Percentiles rank a stretch among this genome's conserved stretches.
phyloP scores from a whole-genome alignment of 345 rosid genomes.

The Physaria fendleri region DNA sequence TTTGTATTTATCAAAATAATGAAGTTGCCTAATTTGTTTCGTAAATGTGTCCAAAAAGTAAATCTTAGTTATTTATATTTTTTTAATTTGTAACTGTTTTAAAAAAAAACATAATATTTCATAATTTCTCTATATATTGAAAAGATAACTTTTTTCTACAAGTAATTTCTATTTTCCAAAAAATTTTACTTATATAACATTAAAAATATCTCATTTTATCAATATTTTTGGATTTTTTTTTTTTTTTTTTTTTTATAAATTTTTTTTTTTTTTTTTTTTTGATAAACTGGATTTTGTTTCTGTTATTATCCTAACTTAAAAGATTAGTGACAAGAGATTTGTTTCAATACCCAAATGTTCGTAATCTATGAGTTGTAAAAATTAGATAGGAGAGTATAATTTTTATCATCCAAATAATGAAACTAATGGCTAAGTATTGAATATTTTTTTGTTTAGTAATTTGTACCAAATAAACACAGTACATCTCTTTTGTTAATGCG shows the following conservation, averaged over 20 bases:
- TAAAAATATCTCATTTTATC: too few relatives aligned
- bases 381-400: not conserved
- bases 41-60: too few relatives aligned
- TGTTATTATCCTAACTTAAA: not conserved
- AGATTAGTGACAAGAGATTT: not conserved
- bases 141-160: too few relatives aligned
- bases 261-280: slow-evolving; percentile 1
- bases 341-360: not conserved
- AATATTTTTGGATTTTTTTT: slow-evolving; percentile 12
- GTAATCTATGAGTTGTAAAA: slow-evolving; percentile 5
- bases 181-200: too few relatives aligned
- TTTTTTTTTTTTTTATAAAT: not conserved
- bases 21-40: too few relatives aligned
- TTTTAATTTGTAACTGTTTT: too few relatives aligned
- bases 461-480: not conserved
- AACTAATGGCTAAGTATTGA: not conserved
- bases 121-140: too few relatives aligned
- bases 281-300: too few relatives aligned
- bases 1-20: too few relatives aligned
- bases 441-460: not conserved
- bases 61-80: too few relatives aligned
- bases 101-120: too few relatives aligned
- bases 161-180: too few relatives aligned
- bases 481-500: not conserved
- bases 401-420: not conserved